Evolutionary conservation across 208 protist species (phyloP).

Genomic region (Zelonia costaricensis): DNA sequence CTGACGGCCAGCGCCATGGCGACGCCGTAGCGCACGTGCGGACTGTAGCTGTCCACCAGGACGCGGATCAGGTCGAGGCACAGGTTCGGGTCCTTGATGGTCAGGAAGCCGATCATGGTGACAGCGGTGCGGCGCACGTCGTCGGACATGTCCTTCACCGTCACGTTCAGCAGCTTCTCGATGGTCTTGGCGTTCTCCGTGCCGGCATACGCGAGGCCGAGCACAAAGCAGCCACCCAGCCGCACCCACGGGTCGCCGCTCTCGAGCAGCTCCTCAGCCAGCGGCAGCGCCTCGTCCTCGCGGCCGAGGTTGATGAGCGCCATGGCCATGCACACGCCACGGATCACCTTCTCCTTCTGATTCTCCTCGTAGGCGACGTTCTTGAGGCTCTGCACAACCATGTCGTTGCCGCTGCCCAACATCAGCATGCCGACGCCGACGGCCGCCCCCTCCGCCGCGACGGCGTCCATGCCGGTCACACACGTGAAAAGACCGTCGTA

Average conservation of each 20-base stretch:
- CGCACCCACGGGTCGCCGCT: slow-evolving; percentile 97
- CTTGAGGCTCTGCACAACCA: slow-evolving; percentile 92
- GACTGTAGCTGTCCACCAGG: slow-evolving; percentile 97
- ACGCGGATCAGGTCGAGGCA: slow-evolving; percentile 84
- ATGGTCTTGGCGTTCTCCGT: slow-evolving; percentile 95
- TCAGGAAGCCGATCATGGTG: slow-evolving; percentile 98
- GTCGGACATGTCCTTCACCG: slow-evolving; percentile 98
- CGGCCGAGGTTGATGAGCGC: slow-evolving; percentile 97
- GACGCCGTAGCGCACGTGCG: slow-evolving; percentile 98
- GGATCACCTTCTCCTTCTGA: slow-evolving; percentile 99
- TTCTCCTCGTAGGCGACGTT: slow-evolving; percentile 95
- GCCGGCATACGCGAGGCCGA: slow-evolving; percentile 98
- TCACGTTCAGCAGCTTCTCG: slow-evolving; percentile 95
- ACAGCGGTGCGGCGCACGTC: slow-evolving; percentile 98
- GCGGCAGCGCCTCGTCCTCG: slow-evolving; percentile 93
- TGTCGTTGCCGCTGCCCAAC: slow-evolving; percentile 94
- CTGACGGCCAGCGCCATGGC: slow-evolving; percentile 97
- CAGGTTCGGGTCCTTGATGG: slow-evolving; percentile 94
- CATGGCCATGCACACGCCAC: slow-evolving; percentile 96
- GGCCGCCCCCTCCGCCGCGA: slow-evolving; percentile 97
- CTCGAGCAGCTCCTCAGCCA: slow-evolving; percentile 93
- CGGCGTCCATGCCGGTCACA: slow-evolving; percentile 95
- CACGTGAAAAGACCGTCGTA: slow-evolving; percentile 96
- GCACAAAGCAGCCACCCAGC: slow-evolving; percentile 97
- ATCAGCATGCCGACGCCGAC: slow-evolving; percentile 98